Evolutionary conservation across 2,329 filamentous ascomycete species (phyloP).

Genomic region (Pseudogymnoascus pannorum): DNA sequence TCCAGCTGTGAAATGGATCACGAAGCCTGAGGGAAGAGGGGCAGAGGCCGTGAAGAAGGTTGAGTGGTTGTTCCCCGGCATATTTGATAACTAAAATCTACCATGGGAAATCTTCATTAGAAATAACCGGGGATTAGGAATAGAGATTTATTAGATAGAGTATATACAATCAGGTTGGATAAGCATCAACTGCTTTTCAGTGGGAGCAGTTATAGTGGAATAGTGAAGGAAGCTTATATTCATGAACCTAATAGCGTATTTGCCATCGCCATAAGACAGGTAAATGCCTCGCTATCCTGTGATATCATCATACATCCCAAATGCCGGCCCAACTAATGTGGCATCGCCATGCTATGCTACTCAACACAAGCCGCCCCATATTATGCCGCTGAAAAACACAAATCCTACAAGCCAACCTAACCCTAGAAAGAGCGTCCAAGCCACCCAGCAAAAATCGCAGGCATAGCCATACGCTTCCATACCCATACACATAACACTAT

Average conservation of each 20-base stretch:
- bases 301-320: slow-evolving; percentile 3
- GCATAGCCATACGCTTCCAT: slow-evolving; percentile 9
- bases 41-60: slow-evolving; percentile 72
- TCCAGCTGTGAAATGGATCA: slow-evolving; percentile 75
- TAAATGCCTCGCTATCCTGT: not conserved
- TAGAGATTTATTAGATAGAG: not conserved
- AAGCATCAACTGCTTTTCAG: slow-evolving; percentile 5
- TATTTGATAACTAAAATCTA: slow-evolving; percentile 7
- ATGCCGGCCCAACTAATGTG: not conserved
- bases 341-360: slow-evolving; percentile 1
- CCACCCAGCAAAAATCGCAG: slow-evolving; percentile 3
- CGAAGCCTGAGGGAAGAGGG: slow-evolving; percentile 66
- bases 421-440: not conserved
- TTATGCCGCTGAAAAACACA: slow-evolving; percentile 2
- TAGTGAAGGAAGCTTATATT: not conserved
- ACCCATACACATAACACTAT: slow-evolving; percentile 11
- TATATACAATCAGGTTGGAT: not conserved
- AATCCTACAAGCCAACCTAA: not conserved
- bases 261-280: not conserved
- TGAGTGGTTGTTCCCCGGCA: slow-evolving; percentile 76
- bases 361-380: not conserved
- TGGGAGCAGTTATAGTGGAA: not conserved
- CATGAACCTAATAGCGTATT: not conserved
- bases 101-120: not conserved
- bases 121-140: not conserved